These are phyloP conservation scores for apple (Malus domestica) DNA, from an alignment of 306 rosid genomes.

Conservation along the genomic window DNA sequence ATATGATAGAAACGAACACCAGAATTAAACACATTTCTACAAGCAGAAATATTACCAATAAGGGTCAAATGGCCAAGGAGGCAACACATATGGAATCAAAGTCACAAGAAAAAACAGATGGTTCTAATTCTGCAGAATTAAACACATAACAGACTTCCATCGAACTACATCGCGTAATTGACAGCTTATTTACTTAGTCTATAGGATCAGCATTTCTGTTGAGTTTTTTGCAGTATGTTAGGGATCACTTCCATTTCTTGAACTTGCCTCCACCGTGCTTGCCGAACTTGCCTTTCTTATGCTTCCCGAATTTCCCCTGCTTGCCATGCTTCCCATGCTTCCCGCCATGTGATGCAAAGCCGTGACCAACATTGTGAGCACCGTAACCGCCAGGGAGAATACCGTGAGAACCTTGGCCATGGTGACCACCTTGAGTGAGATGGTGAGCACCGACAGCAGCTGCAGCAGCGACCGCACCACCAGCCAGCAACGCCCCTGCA, in stretches of 20 bases:
- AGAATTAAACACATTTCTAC: background rate
- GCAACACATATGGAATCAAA: background rate
- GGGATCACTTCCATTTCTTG: constrained; percentile 42
- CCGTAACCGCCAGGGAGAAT: background rate
- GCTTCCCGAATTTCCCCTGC: constrained; percentile 27
- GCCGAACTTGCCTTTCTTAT: constrained; percentile 31
- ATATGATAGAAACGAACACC: too few species aligned
- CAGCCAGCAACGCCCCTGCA: constrained; percentile 50
- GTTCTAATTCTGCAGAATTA: background rate
- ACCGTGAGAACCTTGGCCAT: constrained; percentile 9
- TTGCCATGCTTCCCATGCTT: background rate
- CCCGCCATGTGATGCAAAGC: constrained; percentile 4
- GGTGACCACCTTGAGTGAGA: constrained; percentile 15
- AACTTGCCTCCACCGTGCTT: constrained; percentile 40
- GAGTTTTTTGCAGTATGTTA: background rate
- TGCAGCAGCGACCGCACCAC: constrained; percentile 83
- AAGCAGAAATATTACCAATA: background rate
- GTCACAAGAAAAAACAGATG: background rate
- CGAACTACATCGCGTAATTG: background rate
- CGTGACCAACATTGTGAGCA: background rate
- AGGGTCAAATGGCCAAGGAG: background rate
- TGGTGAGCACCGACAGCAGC: constrained; percentile 69
- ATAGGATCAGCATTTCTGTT: background rate
- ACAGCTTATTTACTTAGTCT: background rate
- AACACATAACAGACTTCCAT: background rate